Conservation (phyloP, 176 grass and related monocot species). For the Cocos nucifera region DNA sequence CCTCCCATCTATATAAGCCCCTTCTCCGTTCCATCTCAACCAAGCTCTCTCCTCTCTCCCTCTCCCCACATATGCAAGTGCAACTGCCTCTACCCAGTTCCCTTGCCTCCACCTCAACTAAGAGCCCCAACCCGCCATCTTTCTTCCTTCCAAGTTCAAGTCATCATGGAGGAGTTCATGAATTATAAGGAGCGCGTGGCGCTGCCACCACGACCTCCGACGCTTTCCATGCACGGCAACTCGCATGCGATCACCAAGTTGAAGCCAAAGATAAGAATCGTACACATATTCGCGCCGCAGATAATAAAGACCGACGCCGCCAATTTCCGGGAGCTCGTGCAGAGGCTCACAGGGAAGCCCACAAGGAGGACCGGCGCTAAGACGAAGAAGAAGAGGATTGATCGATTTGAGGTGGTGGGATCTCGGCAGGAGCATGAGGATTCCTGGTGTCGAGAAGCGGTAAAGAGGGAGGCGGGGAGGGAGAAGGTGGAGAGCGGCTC, state of each 20-base stretch:
- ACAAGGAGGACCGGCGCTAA: neutral
- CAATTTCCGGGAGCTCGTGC: conserved; percentile 22
- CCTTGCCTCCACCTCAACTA: no score
- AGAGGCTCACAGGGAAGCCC: conserved; percentile 16
- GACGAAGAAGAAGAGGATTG: conserved; percentile 3
- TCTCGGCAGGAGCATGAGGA: no score
- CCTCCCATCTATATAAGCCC: no score
- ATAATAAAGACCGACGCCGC: conserved; percentile 12
- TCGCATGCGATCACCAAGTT: neutral
- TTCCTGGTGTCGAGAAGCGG: neutral
- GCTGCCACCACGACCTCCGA: neutral
- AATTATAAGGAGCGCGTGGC: neutral
- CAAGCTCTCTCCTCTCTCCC: no score
- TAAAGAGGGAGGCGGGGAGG: neutral
- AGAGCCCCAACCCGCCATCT: no score
- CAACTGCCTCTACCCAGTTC: no score
- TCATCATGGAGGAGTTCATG: neutral
- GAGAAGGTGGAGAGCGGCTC: neutral
- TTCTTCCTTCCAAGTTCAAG: no score
- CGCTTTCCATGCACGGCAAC: neutral
- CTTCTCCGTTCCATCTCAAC: no score
- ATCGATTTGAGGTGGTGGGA: no score
- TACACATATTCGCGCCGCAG: conserved; percentile 10
- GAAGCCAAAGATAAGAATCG: conserved; percentile 15
- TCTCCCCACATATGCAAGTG: no score